phyloP scores from a whole-genome alignment of 2,329 filamentous ascomycete species.

The Chaetothyriales sp. region DNA sequence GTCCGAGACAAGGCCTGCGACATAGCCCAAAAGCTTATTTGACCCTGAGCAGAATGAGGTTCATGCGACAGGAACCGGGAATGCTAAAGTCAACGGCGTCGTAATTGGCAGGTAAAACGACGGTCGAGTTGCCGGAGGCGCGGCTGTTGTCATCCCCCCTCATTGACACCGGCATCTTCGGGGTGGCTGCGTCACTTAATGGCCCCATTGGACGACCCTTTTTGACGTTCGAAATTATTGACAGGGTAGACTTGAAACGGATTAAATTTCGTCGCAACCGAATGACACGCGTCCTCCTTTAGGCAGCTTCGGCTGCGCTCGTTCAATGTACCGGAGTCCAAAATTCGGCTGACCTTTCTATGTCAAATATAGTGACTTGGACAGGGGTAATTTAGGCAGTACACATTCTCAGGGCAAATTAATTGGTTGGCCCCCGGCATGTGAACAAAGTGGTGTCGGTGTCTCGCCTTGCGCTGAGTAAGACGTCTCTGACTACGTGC shows the following conservation, averaged over 20 bases:
- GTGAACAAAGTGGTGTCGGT: no score
- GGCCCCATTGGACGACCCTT: background rate
- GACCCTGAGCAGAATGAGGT: background rate
- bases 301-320: background rate
- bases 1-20: background rate
- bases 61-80: background rate
- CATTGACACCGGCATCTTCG: background rate
- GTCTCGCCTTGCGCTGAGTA: no score
- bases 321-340: background rate
- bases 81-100: background rate
- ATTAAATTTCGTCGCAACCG: background rate
- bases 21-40: background rate
- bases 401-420: no score
- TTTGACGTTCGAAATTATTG: background rate
- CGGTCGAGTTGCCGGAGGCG: background rate
- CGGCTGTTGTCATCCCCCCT: background rate
- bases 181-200: background rate
- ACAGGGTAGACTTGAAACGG: background rate
- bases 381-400: no score
- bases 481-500: no score
- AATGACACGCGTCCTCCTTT: no score
- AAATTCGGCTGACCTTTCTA: no score
- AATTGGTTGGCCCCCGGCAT: no score
- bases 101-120: background rate
- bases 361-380: no score